These are phyloP conservation scores for Oryza officinalis DNA, from an alignment of 176 grass and related monocot genomes.

Conservation along the genomic window DNA sequence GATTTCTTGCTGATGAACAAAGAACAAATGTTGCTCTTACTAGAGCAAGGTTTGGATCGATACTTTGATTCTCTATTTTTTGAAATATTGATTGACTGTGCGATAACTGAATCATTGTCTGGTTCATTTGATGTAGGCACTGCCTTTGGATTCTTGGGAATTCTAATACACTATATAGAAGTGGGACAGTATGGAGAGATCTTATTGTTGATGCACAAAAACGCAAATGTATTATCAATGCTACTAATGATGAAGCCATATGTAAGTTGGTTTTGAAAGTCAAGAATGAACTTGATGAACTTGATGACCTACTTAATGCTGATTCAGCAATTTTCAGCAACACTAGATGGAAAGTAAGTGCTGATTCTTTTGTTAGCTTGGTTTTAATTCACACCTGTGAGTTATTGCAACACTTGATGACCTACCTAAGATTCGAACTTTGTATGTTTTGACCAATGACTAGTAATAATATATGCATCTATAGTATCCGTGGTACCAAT, in stretches of 20 bases:
- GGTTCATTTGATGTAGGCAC: slow-evolving; percentile 58
- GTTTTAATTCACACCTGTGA: too few relatives aligned
- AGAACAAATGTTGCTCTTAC: slow-evolving; percentile 86
- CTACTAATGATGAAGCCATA: slow-evolving; percentile 41
- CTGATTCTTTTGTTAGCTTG: background rate
- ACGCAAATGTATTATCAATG: slow-evolving; percentile 51
- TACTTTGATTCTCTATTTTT: too few relatives aligned
- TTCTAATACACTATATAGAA: slow-evolving; percentile 47
- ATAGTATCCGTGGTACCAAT: too few relatives aligned
- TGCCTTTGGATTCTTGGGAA: slow-evolving; percentile 87
- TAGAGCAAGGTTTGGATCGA: slow-evolving; percentile 95
- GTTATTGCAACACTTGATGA: too few relatives aligned
- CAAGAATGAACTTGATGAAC: slow-evolving; percentile 71
- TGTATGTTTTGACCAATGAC: too few relatives aligned
- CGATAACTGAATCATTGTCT: too few relatives aligned
- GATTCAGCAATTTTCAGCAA: slow-evolving; percentile 64
- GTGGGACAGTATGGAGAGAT: slow-evolving; percentile 63
- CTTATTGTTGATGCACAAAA: slow-evolving; percentile 53
- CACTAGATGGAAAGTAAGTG: slow-evolving; percentile 81
- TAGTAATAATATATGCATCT: too few relatives aligned
- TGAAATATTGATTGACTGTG: too few relatives aligned
- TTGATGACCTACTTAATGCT: slow-evolving; percentile 76
- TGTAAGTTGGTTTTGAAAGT: slow-evolving; percentile 57
- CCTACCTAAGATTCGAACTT: too few relatives aligned
- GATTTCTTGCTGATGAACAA: slow-evolving; percentile 65